Evolutionary conservation across 2,329 filamentous ascomycete genomes (phyloP), one percentile per base, ranked within the genome.

Genomic region (Dryadomyces sulphureus): DNA sequence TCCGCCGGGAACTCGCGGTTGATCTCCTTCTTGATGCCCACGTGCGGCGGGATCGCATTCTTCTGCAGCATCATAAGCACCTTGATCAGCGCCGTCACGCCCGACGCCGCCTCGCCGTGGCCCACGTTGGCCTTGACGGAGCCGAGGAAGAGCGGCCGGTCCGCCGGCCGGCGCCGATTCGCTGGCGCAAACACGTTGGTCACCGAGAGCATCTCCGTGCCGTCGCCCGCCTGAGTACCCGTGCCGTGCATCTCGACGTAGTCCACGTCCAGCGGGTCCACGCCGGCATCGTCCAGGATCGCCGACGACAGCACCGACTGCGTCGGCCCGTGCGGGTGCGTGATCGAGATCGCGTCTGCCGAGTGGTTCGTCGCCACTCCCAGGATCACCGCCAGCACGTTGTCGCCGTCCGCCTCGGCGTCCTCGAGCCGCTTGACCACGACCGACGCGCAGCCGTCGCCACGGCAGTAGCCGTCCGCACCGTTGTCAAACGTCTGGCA

Each of bases 221-320:
- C 79, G 56, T 94, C 87, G 50, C 84, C 87, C 27, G 83, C 85
- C 60, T 92, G 84, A 0, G 85, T 94, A 27, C 87, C 87, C 3
- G 87, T 94, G 14, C 84, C 87, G 60, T 94, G 86, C 79, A 92
- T 87, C 62, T 93, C 87, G 8, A 94, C 79, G 56, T 90, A 93
- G 60, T 79, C 79, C 42, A 94, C 73, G 51, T 89, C 82, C 43
- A 78, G 72, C 2, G 85, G 81, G 55, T 89, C 79, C 20, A 92
- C 72, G 48, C 81, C 80, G 38, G 84, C 80, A 38, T 84, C 75
- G 41, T 81, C 73, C 1, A 92, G 68, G 24, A 92, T 78, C 35
- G 75, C 69, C 47, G 75, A 73, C 55, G 82, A 90, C 11, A 92
- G 65, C 41, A 73, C 68, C 12, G 83, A 77, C 60, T 93, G 87